phyloP scores from a whole-genome alignment of 2,329 filamentous ascomycete species.

The Talaromyces islandicus region DNA sequence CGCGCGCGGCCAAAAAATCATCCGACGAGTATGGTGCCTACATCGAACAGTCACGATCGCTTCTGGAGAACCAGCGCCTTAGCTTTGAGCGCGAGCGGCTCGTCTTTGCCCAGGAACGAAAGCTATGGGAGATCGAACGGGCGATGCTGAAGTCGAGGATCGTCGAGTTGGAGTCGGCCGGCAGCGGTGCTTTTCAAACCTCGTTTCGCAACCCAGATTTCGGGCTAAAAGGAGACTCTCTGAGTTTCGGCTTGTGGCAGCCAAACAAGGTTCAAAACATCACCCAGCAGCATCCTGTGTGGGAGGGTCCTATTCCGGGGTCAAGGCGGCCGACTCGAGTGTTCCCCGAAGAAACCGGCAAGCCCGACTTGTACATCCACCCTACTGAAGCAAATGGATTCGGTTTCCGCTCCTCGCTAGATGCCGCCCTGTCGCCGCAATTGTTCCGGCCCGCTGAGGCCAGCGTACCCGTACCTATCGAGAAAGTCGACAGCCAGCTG shows the following conservation, averaged over 20 bases:
- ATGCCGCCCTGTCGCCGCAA: constrained; percentile 34
- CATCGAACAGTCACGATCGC: constrained; percentile 35
- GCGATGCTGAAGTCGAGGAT: constrained; percentile 37
- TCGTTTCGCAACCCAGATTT: neutral
- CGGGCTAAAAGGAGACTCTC: neutral
- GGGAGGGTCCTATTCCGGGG: constrained; percentile 38
- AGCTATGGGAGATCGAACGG: constrained; percentile 40
- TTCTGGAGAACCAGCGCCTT: constrained; percentile 32
- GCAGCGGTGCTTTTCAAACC: neutral
- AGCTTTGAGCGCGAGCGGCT: constrained; percentile 35
- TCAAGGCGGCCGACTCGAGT: constrained; percentile 35
- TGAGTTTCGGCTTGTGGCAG: constrained; percentile 3
- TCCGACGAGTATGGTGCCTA: constrained; percentile 27
- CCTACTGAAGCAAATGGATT: constrained; percentile 26
- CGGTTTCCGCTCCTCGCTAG: constrained; percentile 28
- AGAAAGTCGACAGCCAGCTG: constrained; percentile 40
- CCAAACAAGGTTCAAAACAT: neutral
- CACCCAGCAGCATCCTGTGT: constrained; percentile 28
- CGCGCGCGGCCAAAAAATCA: constrained; percentile 13
- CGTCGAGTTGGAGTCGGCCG: constrained; percentile 31
- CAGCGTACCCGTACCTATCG: constrained; percentile 39
- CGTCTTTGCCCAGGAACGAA: constrained; percentile 38
- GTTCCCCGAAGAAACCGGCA: constrained; percentile 31
- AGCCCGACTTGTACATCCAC: constrained; percentile 18
- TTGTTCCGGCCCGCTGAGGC: constrained; percentile 20